These are phyloP conservation scores for Jasminum sambac DNA, from an alignment of 257 asterid species.

Conservation along the genomic window DNA sequence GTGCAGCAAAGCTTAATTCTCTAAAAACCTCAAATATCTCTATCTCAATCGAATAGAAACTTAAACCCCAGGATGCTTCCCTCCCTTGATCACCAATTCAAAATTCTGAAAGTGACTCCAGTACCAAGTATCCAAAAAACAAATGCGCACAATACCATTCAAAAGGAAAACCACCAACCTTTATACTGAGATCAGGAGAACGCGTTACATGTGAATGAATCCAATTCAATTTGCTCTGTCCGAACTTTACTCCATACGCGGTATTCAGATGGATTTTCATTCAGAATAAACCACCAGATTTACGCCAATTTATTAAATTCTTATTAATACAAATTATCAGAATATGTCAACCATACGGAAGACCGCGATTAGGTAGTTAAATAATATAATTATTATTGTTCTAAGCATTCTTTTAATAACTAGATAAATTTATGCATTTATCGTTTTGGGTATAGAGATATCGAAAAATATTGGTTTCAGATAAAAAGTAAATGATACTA, in stretches of 20 bases:
- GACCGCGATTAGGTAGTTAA: background rate
- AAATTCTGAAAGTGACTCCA: conserved; percentile 24
- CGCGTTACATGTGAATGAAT: conserved; percentile 32
- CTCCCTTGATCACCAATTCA: conserved; percentile 21
- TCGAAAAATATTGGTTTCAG: too few relatives aligned
- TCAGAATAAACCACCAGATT: conserved; percentile 31
- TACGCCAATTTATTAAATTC: conserved; percentile 27
- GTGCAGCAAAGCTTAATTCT: conserved; percentile 22
- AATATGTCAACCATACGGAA: background rate
- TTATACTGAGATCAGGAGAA: conserved; percentile 19
- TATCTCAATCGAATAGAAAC: conserved; percentile 1
- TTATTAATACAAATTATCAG: conserved; percentile 6
- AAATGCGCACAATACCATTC: conserved; percentile 1
- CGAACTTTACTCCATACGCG: conserved; percentile 27
- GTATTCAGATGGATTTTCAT: conserved; percentile 24
- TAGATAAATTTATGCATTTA: background rate
- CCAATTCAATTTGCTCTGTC: conserved; percentile 34
- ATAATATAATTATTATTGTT: background rate
- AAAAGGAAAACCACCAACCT: conserved; percentile 24
- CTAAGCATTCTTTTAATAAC: background rate
- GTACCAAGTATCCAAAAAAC: conserved; percentile 14
- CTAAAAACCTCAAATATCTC: conserved; percentile 10
- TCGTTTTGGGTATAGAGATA: too few relatives aligned
- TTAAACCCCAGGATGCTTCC: conserved; percentile 19
- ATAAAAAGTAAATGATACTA: too few relatives aligned